Evolutionary conservation across 2,329 filamentous ascomycete genomes (phyloP), one percentile per base, ranked within the genome.

Genomic region (Fusarium sacchari): DNA sequence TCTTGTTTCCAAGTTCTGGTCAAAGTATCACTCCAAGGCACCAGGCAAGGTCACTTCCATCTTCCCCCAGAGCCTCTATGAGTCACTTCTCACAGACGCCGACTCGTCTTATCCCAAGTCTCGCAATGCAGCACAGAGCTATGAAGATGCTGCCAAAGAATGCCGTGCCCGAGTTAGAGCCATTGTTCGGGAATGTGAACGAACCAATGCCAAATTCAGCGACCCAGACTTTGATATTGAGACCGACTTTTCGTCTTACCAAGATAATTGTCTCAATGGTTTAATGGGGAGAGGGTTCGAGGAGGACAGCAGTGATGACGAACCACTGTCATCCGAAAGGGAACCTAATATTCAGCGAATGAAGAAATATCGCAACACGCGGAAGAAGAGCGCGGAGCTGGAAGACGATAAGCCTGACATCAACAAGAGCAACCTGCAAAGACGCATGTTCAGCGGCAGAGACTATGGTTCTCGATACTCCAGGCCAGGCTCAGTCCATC

Each of bases 191-290:
- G 83, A 85, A 69, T 86, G 84, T 75, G 77, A 82, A 46, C 82
- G 83, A 34, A 85, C 82, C 30, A 86, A 86, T 68, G 80, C 83
- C 64, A 86, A 84, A 76, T 86, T 83, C 64, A 84, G 82, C 49
- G 84, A 86, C 57, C 79, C 82, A 3, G 83, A 85, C 71, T 86
- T 85, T 63, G 83, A 85, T 63, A 82, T 85, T 55, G 84, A 85
- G 72, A 67, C 72, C 11, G 84, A 86, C 64, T 74, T 75, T 57
- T 57, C 52, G 73, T 86, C 84, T 10, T 44, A 55, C 3, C 58
- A 76, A 17, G 57, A 77, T 26, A 84, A 85, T 70, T 85, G 83
- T 47, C 79, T 85, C 36, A 76, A 79, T 74, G 83, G 86, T 67
- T 61, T 77, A 26, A 55, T 69, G 11, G 65, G 71, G 34, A 72